Conservation (phyloP, 192 early-diverging fungal genomes). For the Mortierella claussenii region DNA sequence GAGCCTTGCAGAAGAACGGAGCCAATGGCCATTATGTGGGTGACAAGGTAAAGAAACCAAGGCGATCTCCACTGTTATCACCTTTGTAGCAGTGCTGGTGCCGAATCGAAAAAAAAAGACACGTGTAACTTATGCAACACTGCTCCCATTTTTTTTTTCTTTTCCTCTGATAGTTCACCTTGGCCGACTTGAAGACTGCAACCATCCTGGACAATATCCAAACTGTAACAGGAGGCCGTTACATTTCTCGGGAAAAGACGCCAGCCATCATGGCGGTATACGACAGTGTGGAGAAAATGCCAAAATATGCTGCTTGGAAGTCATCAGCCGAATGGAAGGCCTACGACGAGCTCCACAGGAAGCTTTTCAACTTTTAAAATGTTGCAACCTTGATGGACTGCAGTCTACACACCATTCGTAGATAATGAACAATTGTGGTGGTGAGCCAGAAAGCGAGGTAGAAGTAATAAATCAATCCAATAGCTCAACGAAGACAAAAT, state of each 20-base stretch:
- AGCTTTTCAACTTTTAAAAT: background rate
- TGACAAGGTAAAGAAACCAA: slow-evolving; percentile 9
- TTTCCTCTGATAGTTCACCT: background rate
- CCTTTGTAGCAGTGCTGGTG: background rate
- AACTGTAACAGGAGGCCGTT: background rate
- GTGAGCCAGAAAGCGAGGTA: too few species aligned
- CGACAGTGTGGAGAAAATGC: background rate
- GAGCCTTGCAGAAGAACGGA: slow-evolving; percentile 16
- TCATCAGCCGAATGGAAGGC: background rate
- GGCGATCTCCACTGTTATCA: too few species aligned
- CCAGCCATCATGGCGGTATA: slow-evolving; percentile 13
- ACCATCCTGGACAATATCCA: slow-evolving; percentile 3
- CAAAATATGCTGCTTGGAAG: slow-evolving; percentile 12
- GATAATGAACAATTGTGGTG: too few species aligned
- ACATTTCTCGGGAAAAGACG: slow-evolving; percentile 8
- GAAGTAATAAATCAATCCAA: too few species aligned
- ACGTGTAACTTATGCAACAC: too few species aligned
- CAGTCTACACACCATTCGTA: too few species aligned
- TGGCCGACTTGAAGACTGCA: slow-evolving; percentile 19
- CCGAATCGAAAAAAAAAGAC: background rate
- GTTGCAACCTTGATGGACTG: too few species aligned
- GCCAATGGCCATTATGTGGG: slow-evolving; percentile 38
- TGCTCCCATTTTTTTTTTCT: background rate
- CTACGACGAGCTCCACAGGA: background rate
- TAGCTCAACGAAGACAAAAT: too few species aligned